Evolutionary conservation across 208 protist genomes (phyloP).

Genomic region (Crithidia fasciculata): DNA sequence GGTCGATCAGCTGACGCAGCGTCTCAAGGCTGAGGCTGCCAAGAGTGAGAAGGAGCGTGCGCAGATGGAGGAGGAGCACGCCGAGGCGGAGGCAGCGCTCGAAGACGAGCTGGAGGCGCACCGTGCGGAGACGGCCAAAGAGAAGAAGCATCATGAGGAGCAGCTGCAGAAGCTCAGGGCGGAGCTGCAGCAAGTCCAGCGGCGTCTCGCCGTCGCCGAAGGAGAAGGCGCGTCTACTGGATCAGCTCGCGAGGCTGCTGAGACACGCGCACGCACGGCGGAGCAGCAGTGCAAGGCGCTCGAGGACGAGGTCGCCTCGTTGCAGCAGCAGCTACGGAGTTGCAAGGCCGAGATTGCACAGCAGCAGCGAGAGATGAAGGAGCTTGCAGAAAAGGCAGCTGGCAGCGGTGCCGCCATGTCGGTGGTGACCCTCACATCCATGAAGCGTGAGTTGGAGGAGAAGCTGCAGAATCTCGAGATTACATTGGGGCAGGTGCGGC

Average conservation of each 20-base stretch:
- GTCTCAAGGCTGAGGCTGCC: slow-evolving; percentile 1
- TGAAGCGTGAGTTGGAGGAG: slow-evolving; percentile 25
- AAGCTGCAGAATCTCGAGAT: slow-evolving; percentile 32
- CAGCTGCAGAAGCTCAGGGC: slow-evolving; percentile 1
- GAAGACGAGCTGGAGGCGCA: not conserved
- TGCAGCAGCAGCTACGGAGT: slow-evolving; percentile 11
- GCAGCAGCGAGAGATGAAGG: slow-evolving; percentile 21
- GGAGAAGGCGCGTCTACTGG: not conserved
- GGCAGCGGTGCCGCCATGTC: slow-evolving; percentile 18
- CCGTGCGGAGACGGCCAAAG: not conserved
- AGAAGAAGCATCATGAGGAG: not conserved
- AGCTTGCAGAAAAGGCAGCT: not conserved
- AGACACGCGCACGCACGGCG: not conserved
- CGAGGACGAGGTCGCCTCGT: not conserved
- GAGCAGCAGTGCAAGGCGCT: slow-evolving; percentile 2
- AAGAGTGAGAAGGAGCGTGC: not conserved
- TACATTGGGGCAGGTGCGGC: slow-evolving; percentile 26
- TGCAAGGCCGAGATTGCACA: slow-evolving; percentile 8
- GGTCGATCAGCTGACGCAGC: slow-evolving; percentile 16
- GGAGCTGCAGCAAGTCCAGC: slow-evolving; percentile 3
- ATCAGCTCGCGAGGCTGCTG: slow-evolving; percentile 5
- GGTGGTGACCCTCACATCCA: slow-evolving; percentile 9
- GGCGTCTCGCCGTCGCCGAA: not conserved
- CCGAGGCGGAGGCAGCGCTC: slow-evolving; percentile 12
- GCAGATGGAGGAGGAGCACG: slow-evolving; percentile 11